Evolutionary conservation across 768 basidiomycete genomes (phyloP).

Genomic region (Tricholoma sp.): DNA sequence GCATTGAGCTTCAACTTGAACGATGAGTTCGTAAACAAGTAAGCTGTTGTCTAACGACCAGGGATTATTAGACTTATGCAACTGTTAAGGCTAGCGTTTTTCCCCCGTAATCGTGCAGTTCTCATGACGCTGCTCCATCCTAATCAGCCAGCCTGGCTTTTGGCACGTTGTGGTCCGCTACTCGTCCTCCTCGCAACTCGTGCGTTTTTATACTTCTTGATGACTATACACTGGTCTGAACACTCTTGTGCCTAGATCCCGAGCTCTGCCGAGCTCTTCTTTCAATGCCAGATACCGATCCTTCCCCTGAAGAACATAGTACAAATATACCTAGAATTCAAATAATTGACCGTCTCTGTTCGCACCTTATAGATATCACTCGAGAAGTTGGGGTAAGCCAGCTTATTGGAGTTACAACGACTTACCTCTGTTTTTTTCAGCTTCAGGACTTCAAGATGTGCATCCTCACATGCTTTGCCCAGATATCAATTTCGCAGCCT

Average conservation of each 20-base stretch:
- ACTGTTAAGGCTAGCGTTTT: conserved; percentile 17
- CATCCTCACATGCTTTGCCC: conserved; percentile 37
- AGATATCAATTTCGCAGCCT: conserved; percentile 34
- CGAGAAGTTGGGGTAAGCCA: conserved; percentile 37
- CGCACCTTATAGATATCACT: conserved; percentile 38
- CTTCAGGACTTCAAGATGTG: conserved; percentile 25
- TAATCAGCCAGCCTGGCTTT: conserved; percentile 47
- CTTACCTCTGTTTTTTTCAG: not conserved
- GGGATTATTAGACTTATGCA: not conserved
- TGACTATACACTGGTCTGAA: not conserved
- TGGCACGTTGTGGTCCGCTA: conserved; percentile 43
- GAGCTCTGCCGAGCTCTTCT: conserved; percentile 39
- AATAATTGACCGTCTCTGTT: conserved; percentile 46
- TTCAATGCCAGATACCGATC: conserved; percentile 24
- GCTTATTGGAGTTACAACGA: not conserved
- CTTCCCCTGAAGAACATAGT: conserved; percentile 13
- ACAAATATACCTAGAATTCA: conserved; percentile 27
- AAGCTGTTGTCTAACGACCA: conserved; percentile 5
- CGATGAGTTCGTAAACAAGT: conserved; percentile 38
- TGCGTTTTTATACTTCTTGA: conserved; percentile 25
- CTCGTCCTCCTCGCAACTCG: conserved; percentile 52
- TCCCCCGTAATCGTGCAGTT: conserved; percentile 35
- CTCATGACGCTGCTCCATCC: conserved; percentile 45
- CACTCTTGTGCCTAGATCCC: conserved; percentile 28
- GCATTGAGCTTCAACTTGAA: conserved; percentile 44